A percentile compares a stretch with the other conserved stretches of the same genome.
These are phyloP conservation scores for Goffeauzyma gilvescens DNA, from an alignment of 768 basidiomycete species.

Conservation along the genomic window DNA sequence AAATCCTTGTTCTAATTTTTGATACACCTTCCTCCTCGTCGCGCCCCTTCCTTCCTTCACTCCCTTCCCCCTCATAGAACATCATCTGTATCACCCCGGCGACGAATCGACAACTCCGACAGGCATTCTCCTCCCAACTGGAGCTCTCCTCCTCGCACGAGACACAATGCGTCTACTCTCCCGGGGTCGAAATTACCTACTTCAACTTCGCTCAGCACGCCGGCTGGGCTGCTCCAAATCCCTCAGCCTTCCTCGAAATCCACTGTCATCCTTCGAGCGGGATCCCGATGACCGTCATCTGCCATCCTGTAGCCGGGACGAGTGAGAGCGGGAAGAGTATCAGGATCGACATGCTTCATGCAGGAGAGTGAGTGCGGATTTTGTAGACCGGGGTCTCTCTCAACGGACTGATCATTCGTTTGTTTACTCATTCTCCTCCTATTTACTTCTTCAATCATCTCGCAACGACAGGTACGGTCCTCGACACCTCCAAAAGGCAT, in stretches of 20 bases:
- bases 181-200: background rate
- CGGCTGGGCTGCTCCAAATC: background rate
- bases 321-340: constrained; percentile 1
- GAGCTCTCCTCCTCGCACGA: background rate
- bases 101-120: constrained; percentile 6
- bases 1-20: background rate
- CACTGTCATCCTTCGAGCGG: constrained; percentile 5
- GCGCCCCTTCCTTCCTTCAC: no score
- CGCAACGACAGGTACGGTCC: constrained; percentile 1
- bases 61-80: background rate
- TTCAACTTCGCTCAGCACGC: background rate
- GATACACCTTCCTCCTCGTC: no score
- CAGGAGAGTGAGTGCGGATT: constrained; percentile 6
- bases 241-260: background rate
- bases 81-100: constrained; percentile 7
- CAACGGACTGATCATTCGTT: no score
- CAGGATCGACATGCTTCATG: constrained; percentile 7
- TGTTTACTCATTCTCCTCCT: no score
- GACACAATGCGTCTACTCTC: background rate
- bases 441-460: background rate
- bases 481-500: background rate
- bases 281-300: constrained; percentile 5
- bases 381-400: no score
- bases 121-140: background rate
- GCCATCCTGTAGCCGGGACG: background rate